Evolutionary conservation across 148 eudicot species (phyloP).

Genomic region (Agrostemma githago): DNA sequence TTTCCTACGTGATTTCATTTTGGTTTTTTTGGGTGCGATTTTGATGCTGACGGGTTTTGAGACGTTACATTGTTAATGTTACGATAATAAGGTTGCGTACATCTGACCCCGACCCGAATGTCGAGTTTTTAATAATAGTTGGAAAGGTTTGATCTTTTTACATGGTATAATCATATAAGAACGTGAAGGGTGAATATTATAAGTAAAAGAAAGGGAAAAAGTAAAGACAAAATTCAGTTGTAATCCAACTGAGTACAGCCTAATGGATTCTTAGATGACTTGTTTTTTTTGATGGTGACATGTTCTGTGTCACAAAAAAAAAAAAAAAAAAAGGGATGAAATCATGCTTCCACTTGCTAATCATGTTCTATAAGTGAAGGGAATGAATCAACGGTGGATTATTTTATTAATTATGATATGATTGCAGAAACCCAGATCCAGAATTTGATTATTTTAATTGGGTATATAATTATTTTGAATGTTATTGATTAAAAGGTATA

Average conservation of each 20-base stretch:
- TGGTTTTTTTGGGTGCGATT: background rate
- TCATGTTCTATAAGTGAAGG: background rate
- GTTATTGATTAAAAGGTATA: constrained; percentile 8
- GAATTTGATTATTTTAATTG: constrained; percentile 13
- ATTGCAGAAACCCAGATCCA: background rate
- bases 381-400: constrained; percentile 4
- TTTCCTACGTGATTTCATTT: background rate
- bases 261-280: constrained; percentile 17
- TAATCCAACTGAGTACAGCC: constrained; percentile 7
- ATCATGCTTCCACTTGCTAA: constrained; percentile 11
- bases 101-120: background rate
- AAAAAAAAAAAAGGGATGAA: background rate
- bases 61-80: background rate
- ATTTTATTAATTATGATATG: background rate
- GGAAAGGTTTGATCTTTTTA: constrained; percentile 8
- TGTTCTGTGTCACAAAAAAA: constrained; percentile 7
- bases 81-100: background rate
- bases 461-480: constrained; percentile 13
- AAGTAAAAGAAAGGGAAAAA: background rate
- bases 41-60: background rate
- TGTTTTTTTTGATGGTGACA: constrained; percentile 12
- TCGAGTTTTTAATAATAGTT: background rate
- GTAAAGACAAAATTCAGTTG: constrained; percentile 14
- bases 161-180: background rate
- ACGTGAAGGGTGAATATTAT: background rate